A percentile compares a stretch with the other conserved stretches of the same genome.
Evolutionary conservation across 2,329 filamentous ascomycete species (phyloP).

Genomic region (Alternaria atra): DNA sequence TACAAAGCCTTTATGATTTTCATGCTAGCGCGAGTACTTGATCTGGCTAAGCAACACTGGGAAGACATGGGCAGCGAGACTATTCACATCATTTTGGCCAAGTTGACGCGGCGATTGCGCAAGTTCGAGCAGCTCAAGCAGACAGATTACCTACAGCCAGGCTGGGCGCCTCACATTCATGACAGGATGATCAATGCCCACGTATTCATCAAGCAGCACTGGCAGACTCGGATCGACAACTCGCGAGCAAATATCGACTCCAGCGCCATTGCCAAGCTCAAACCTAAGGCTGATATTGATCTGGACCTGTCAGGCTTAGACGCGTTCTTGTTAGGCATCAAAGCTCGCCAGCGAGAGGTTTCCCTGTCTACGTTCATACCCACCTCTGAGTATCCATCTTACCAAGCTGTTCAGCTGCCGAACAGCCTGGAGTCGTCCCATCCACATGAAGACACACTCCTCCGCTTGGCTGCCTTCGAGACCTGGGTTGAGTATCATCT

Average conservation of each 20-base stretch:
- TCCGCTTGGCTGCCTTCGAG: constrained; percentile 60
- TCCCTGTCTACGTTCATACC: constrained; percentile 22
- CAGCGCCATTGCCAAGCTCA: constrained; percentile 14
- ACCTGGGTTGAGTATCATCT: constrained; percentile 58
- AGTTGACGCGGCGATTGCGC: constrained; percentile 32
- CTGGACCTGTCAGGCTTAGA: constrained; percentile 27
- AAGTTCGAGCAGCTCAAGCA: constrained; percentile 32
- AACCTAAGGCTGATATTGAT: constrained; percentile 27
- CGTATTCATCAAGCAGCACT: constrained; percentile 19
- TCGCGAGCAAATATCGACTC: constrained; percentile 9
- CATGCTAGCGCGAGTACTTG: constrained; percentile 56
- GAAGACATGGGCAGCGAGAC: constrained; percentile 14
- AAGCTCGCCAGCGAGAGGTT: constrained; percentile 5
- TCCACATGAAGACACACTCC: constrained; percentile 23
- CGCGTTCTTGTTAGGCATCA: constrained; percentile 21
- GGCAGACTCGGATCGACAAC: constrained; percentile 12
- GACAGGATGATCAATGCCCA: constrained; percentile 13
- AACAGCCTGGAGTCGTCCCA: not conserved
- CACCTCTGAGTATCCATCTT: constrained; percentile 11
- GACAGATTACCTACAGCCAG: not conserved
- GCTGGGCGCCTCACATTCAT: constrained; percentile 13
- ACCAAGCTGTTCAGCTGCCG: constrained; percentile 18
- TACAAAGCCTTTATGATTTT: constrained; percentile 65
- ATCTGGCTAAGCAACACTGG: constrained; percentile 4
- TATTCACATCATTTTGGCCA: constrained; percentile 27